phyloP scores from a whole-genome alignment of 2,329 filamentous ascomycete genomes.

The Tolypocladium cylindrosporum region DNA sequence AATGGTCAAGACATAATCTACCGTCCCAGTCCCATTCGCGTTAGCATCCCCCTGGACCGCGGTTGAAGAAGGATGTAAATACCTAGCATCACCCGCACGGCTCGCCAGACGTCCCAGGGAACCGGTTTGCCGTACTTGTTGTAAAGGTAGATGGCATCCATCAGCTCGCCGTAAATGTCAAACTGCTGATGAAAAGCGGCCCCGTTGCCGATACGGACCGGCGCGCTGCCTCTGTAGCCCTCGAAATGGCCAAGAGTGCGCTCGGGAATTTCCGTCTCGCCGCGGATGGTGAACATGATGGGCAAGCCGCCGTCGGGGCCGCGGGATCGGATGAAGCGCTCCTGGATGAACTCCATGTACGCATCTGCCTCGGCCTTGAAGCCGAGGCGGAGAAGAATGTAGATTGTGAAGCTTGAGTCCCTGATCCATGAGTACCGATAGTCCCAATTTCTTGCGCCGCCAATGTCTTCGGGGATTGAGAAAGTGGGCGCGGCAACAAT shows the following conservation, averaged over 20 bases:
- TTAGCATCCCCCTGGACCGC: not conserved
- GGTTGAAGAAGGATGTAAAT: not conserved
- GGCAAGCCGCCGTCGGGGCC: conserved; percentile 52
- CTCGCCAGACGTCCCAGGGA: conserved; percentile 67
- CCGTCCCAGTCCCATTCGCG: not conserved
- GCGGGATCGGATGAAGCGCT: conserved; percentile 55
- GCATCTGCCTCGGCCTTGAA: conserved; percentile 68
- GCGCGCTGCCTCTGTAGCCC: conserved; percentile 60
- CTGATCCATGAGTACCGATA: conserved; percentile 73
- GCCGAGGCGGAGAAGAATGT: conserved; percentile 66
- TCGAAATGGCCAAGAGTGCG: conserved; percentile 58
- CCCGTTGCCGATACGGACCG: conserved; percentile 68
- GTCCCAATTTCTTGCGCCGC: conserved; percentile 58
- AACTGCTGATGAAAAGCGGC: conserved; percentile 69
- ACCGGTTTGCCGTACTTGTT: conserved; percentile 72
- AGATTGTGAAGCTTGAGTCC: conserved; percentile 69
- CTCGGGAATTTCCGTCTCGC: conserved; percentile 66
- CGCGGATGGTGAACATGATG: conserved; percentile 74
- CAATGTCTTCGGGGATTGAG: conserved; percentile 65
- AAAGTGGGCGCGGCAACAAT: conserved; percentile 71
- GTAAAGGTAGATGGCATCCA: conserved; percentile 69
- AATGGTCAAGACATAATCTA: conserved; percentile 61
- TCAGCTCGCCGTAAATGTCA: conserved; percentile 70
- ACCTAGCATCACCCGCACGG: conserved; percentile 57
- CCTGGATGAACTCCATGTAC: conserved; percentile 70